Percentiles rank a stretch among this genome's conserved stretches.
These are phyloP conservation scores for Suhomyces sp. DNA, from an alignment of 805 yeast species.

Conservation along the genomic window DNA sequence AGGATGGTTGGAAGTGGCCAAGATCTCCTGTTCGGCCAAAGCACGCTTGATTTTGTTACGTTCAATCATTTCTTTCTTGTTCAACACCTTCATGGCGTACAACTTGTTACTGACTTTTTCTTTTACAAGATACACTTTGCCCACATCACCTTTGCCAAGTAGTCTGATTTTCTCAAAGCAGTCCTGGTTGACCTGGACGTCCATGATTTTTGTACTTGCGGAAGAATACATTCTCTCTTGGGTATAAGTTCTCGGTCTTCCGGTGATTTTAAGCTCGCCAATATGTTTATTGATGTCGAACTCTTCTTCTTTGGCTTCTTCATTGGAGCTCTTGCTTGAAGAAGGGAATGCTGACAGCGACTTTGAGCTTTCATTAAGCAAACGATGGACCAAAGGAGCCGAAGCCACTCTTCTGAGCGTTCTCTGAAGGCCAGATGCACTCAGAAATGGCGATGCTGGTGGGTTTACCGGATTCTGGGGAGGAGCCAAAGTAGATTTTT, in stretches of 20 bases:
- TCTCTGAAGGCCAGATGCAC: conserved; percentile 24
- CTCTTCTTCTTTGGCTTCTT: conserved; percentile 33
- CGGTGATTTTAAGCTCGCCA: conserved; percentile 38
- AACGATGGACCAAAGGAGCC: conserved; percentile 60
- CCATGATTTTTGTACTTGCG: conserved; percentile 68
- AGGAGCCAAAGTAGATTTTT: conserved; percentile 4
- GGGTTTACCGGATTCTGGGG: conserved; percentile 7
- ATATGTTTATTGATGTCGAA: conserved; percentile 42
- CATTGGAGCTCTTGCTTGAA: conserved; percentile 1
- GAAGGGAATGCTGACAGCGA: neutral
- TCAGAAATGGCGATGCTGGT: conserved; percentile 6
- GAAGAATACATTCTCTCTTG: conserved; percentile 64
- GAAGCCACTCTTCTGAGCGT: conserved; percentile 75
- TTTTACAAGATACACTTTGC: conserved; percentile 88
- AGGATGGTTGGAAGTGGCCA: conserved; percentile 94
- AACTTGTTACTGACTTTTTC: conserved; percentile 72
- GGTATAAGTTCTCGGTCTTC: conserved; percentile 39
- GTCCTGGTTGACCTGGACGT: conserved; percentile 78
- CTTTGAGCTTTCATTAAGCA: conserved; percentile 23
- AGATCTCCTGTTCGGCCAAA: conserved; percentile 92
- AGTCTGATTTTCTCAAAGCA: conserved; percentile 86
- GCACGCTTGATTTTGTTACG: conserved; percentile 94
- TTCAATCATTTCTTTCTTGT: conserved; percentile 90
- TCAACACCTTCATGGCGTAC: conserved; percentile 90
- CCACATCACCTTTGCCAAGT: conserved; percentile 97